These are phyloP conservation scores for Solanum bukasovii DNA, from an alignment of 257 asterid genomes.

Conservation along the genomic window DNA sequence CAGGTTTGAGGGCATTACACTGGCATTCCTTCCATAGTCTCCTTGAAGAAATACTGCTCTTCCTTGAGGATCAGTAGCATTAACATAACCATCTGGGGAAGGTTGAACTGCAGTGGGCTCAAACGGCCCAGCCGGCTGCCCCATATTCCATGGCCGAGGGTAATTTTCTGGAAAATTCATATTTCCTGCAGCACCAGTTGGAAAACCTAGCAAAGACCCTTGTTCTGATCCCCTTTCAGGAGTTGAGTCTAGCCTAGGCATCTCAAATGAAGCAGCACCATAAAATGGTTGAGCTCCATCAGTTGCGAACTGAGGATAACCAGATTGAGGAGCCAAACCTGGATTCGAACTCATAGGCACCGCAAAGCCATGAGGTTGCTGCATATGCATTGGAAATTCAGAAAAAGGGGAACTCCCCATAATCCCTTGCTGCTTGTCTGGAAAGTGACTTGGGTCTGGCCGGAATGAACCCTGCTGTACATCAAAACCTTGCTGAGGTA, in stretches of 20 bases:
- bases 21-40: slow-evolving; percentile 31
- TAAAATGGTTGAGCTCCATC: slow-evolving; percentile 62
- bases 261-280: slow-evolving; percentile 52
- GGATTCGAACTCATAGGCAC: slow-evolving; percentile 35
- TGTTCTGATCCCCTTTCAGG: slow-evolving; percentile 60
- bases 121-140: slow-evolving; percentile 35
- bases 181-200: slow-evolving; percentile 45
- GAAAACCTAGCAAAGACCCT: slow-evolving; percentile 52
- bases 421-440: slow-evolving; percentile 16
- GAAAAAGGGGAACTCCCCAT: slow-evolving; percentile 11
- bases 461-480: slow-evolving; percentile 36
- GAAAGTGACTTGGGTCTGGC: slow-evolving; percentile 46
- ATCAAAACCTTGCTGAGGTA: slow-evolving; percentile 53
- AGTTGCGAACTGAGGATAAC: slow-evolving; percentile 45
- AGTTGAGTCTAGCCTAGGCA: slow-evolving; percentile 44
- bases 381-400: slow-evolving; percentile 9
- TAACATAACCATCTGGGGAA: slow-evolving; percentile 12
- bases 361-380: slow-evolving; percentile 24
- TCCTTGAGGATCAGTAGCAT: slow-evolving; percentile 24
- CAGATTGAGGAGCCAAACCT: slow-evolving; percentile 51
- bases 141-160: slow-evolving; percentile 64
- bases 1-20: slow-evolving; percentile 18
- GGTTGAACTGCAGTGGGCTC: slow-evolving; percentile 59
- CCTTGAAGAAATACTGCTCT: slow-evolving; percentile 15
- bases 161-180: slow-evolving; percentile 46